phyloP scores from a whole-genome alignment of 306 rosid species.

The Acacia acuminata region DNA sequence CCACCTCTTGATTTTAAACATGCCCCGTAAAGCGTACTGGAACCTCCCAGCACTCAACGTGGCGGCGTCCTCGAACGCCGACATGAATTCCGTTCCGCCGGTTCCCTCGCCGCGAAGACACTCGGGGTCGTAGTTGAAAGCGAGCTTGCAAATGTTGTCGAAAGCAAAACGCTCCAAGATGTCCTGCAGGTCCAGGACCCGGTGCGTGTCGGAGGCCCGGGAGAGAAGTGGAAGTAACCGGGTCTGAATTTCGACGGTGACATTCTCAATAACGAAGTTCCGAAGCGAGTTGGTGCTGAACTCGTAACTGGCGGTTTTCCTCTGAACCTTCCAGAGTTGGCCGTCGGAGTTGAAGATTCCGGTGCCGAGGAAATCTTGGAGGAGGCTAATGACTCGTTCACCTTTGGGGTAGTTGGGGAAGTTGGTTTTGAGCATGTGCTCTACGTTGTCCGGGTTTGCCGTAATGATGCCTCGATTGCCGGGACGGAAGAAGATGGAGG shows the following conservation, averaged over 20 bases:
- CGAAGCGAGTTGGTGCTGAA: constrained; percentile 68
- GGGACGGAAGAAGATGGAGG: constrained; percentile 51
- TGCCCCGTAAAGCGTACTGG: constrained; percentile 16
- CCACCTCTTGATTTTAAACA: constrained; percentile 37
- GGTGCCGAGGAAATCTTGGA: constrained; percentile 58
- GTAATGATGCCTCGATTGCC: constrained; percentile 48
- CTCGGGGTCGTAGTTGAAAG: constrained; percentile 58
- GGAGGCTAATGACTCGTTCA: constrained; percentile 32
- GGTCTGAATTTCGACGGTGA: constrained; percentile 42
- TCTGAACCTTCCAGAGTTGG: constrained; percentile 57
- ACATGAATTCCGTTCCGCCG: constrained; percentile 52
- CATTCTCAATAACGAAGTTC: constrained; percentile 54
- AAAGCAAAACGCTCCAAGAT: constrained; percentile 68
- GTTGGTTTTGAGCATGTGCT: constrained; percentile 63
- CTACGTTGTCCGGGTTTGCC: constrained; percentile 62
- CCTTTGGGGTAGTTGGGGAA: constrained; percentile 83
- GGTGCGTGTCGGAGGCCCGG: constrained; percentile 22
- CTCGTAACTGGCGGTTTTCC: constrained; percentile 69
- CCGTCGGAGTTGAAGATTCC: constrained; percentile 80
- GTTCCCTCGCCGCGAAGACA: constrained; percentile 55
- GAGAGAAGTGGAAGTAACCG: constrained; percentile 52
- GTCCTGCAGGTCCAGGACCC: constrained; percentile 58
- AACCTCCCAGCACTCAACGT: constrained; percentile 48
- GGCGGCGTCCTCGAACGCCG: constrained; percentile 65
- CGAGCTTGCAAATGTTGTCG: constrained; percentile 69